These are phyloP conservation scores for Graphilbum ipis-grandicollis DNA, from an alignment of 2,329 filamentous ascomycete species.

Conservation along the genomic window DNA sequence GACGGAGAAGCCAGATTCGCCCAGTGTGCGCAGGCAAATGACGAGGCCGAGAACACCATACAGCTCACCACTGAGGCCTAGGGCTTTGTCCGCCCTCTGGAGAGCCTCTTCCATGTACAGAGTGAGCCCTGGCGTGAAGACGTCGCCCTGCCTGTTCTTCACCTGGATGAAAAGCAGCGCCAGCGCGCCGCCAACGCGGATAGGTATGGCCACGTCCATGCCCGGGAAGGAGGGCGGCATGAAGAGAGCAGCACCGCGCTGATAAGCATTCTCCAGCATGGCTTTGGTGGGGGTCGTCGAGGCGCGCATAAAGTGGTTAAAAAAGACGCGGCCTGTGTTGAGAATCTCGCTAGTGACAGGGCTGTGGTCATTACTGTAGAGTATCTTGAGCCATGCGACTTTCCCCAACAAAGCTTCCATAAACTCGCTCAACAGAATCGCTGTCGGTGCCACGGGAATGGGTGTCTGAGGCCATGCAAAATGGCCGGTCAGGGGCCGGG, in stretches of 20 bases:
- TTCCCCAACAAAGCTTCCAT: background rate
- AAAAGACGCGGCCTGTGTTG: background rate
- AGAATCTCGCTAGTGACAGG: background rate
- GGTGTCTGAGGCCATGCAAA: background rate
- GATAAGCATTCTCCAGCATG: background rate
- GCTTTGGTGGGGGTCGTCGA: background rate
- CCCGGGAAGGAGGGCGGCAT: background rate
- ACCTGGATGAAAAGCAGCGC: background rate
- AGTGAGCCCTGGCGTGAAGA: background rate
- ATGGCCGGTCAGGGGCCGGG: background rate
- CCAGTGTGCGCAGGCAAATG: background rate
- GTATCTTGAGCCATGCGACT: background rate
- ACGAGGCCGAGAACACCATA: background rate
- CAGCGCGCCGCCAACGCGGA: background rate
- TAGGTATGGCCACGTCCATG: slow-evolving; percentile 1
- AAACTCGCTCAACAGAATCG: background rate
- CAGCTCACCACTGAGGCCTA: background rate
- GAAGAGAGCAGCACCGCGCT: background rate
- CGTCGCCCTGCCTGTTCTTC: background rate
- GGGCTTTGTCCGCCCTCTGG: background rate
- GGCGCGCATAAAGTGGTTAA: slow-evolving; percentile 1
- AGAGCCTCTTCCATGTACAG: slow-evolving; percentile 1
- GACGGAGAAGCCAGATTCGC: background rate
- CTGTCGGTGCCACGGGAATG: background rate
- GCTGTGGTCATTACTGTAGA: background rate